Percentiles rank a stretch among this genome's conserved stretches.
These are phyloP conservation scores for Malassezia dermatis DNA, from an alignment of 1,284 basidiomycete species.

Conservation along the genomic window DNA sequence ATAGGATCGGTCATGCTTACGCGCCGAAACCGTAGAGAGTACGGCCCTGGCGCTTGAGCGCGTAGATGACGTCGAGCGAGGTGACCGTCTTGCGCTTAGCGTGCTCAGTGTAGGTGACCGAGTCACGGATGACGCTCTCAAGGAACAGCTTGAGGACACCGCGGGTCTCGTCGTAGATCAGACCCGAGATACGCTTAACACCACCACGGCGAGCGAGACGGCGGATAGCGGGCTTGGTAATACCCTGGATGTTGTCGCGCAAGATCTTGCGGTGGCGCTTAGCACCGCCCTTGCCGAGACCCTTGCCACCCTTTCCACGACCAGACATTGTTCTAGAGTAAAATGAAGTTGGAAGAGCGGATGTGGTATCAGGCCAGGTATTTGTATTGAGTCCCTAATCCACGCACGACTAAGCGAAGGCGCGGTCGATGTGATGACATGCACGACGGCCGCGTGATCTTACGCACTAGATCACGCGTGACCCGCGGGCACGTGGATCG, in stretches of 20 bases:
- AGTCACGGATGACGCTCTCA: slow-evolving; percentile 74
- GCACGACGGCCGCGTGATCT: slow-evolving; percentile 5
- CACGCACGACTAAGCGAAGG: neutral
- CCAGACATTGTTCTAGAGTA: slow-evolving; percentile 34
- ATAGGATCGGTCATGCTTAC: slow-evolving; percentile 18
- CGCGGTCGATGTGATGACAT: neutral
- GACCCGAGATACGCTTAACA: slow-evolving; percentile 57
- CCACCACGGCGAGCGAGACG: slow-evolving; percentile 83
- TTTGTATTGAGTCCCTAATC: slow-evolving; percentile 9
- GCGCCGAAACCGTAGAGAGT: slow-evolving; percentile 62
- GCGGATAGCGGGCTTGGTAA: slow-evolving; percentile 86
- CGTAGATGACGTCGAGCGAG: slow-evolving; percentile 83
- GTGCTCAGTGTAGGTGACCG: slow-evolving; percentile 84
- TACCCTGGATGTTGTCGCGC: slow-evolving; percentile 52
- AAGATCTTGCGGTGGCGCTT: slow-evolving; percentile 48
- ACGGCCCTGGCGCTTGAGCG: slow-evolving; percentile 68
- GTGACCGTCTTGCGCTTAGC: slow-evolving; percentile 86
- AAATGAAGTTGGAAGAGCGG: slow-evolving; percentile 5
- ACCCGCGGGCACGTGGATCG: neutral
- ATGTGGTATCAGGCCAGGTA: slow-evolving; percentile 2
- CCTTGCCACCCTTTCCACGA: slow-evolving; percentile 48
- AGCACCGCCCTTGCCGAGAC: slow-evolving; percentile 49
- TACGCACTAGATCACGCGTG: slow-evolving; percentile 2
- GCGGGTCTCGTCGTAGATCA: slow-evolving; percentile 91
- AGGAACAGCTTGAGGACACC: slow-evolving; percentile 72